Conservation (phyloP, 106 monocot genomes). For the Chionographis japonica region DNA sequence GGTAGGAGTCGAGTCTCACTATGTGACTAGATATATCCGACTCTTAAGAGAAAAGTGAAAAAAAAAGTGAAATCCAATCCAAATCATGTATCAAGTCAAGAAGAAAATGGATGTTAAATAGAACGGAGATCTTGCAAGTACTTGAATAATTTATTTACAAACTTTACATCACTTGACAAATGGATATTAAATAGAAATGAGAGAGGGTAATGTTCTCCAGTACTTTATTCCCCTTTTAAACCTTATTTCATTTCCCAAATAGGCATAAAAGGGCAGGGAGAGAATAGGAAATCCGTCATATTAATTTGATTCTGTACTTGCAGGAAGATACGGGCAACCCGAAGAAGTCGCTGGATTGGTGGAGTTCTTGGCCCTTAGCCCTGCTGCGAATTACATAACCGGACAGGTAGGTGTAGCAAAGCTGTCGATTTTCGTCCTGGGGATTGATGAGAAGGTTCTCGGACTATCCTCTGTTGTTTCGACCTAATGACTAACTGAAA, state of each 20-base stretch:
- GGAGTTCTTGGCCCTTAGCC: constrained; percentile 65
- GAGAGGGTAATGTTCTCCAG: too few relatives aligned
- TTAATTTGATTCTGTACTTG: neutral
- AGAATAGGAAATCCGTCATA: neutral
- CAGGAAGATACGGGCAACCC: constrained; percentile 68
- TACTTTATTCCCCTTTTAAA: neutral
- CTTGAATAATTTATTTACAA: too few relatives aligned
- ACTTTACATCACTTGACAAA: too few relatives aligned
- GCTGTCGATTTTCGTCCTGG: neutral
- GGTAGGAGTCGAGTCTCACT: too few relatives aligned
- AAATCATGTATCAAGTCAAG: too few relatives aligned
- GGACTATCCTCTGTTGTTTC: neutral
- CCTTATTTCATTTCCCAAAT: neutral
- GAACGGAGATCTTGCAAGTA: too few relatives aligned
- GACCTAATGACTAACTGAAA: too few relatives aligned
- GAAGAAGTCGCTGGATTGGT: constrained; percentile 80
- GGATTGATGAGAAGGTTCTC: neutral
- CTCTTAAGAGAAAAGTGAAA: too few relatives aligned
- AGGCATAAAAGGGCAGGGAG: neutral
- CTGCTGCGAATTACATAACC: constrained; percentile 69
- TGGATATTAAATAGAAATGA: too few relatives aligned
- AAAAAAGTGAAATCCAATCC: too few relatives aligned
- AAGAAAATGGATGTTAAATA: too few relatives aligned
- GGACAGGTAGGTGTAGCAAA: constrained; percentile 47
- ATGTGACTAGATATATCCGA: too few relatives aligned